These are phyloP conservation scores for Dimocarpus longan DNA, from an alignment of 345 rosid genomes.

Conservation along the genomic window DNA sequence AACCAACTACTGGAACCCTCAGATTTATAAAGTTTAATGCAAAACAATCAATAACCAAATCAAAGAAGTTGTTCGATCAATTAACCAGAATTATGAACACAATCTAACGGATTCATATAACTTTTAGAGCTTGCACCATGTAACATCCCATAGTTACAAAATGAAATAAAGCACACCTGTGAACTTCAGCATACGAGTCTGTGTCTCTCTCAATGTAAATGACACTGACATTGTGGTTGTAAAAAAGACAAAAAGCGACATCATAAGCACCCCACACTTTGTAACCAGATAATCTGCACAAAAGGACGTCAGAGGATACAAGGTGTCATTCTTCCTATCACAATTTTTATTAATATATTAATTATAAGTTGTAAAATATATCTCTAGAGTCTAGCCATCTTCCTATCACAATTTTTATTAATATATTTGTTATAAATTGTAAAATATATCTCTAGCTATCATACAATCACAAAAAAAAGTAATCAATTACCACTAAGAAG, in stretches of 20 bases:
- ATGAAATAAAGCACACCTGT: constrained; percentile 61
- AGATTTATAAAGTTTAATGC: constrained; percentile 9
- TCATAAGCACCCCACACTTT: constrained; percentile 98
- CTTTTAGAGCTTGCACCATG: constrained; percentile 10
- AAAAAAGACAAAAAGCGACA: constrained; percentile 96
- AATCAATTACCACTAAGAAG: neutral
- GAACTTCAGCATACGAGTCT: constrained; percentile 95
- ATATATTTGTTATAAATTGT: neutral
- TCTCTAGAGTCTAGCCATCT: neutral
- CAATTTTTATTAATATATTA: neutral
- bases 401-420: constrained; percentile 2
- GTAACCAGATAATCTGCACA: constrained; percentile 93
- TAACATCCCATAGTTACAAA: constrained; percentile 5
- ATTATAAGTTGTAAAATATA: neutral
- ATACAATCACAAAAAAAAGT: neutral
- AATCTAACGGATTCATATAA: neutral
- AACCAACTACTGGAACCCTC: constrained; percentile 16
- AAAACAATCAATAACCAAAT: neutral
- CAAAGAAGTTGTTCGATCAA: constrained; percentile 6
- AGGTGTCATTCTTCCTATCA: constrained; percentile 11
- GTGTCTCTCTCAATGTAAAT: constrained; percentile 96
- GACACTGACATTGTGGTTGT: constrained; percentile 99
- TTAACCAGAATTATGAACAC: neutral
- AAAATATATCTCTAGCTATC: neutral
- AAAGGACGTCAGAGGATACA: constrained; percentile 21